Percentiles rank a stretch among this genome's conserved stretches.
Evolutionary conservation across 2,329 filamentous ascomycete species (phyloP).

Genomic region (Apiospora aurea): DNA sequence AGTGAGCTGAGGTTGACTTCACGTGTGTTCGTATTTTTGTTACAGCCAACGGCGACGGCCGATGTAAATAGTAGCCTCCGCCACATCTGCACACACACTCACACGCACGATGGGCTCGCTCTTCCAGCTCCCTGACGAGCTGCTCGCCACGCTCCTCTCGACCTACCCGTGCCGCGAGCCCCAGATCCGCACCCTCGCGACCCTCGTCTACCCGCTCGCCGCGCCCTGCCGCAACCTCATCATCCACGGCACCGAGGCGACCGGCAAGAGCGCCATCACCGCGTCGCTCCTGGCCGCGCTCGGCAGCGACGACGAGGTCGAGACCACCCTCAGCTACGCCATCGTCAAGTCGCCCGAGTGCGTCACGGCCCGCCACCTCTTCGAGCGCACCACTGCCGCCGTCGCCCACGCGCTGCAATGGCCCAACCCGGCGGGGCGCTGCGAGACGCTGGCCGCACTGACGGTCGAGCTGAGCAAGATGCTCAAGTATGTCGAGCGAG

Average conservation of each 20-base stretch:
- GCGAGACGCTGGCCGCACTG: constrained; percentile 82
- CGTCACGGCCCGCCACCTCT: constrained; percentile 78
- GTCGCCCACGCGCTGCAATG: constrained; percentile 60
- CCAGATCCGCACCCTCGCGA: constrained; percentile 65
- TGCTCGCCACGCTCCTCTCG: constrained; percentile 52
- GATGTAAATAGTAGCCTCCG: neutral
- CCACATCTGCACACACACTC: neutral
- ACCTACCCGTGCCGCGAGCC: constrained; percentile 64
- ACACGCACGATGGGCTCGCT: constrained; percentile 39
- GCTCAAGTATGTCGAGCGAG: constrained; percentile 52
- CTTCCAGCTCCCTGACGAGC: constrained; percentile 62
- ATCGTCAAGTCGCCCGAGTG: constrained; percentile 76
- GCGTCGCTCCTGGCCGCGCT: constrained; percentile 64
- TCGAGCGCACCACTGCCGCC: constrained; percentile 72
- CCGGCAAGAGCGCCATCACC: constrained; percentile 81
- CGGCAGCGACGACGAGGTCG: constrained; percentile 45
- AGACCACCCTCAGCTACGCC: constrained; percentile 61
- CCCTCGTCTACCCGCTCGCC: constrained; percentile 67
- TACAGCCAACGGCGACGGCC: neutral
- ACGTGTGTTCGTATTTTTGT: neutral
- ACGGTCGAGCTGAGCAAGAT: constrained; percentile 74
- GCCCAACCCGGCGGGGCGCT: constrained; percentile 64
- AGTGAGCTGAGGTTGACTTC: neutral
- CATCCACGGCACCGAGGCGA: constrained; percentile 83
- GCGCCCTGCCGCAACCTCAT: constrained; percentile 78